These are phyloP conservation scores for Phoma herbarum DNA, from an alignment of 2,329 filamentous ascomycete species.

Conservation along the genomic window DNA sequence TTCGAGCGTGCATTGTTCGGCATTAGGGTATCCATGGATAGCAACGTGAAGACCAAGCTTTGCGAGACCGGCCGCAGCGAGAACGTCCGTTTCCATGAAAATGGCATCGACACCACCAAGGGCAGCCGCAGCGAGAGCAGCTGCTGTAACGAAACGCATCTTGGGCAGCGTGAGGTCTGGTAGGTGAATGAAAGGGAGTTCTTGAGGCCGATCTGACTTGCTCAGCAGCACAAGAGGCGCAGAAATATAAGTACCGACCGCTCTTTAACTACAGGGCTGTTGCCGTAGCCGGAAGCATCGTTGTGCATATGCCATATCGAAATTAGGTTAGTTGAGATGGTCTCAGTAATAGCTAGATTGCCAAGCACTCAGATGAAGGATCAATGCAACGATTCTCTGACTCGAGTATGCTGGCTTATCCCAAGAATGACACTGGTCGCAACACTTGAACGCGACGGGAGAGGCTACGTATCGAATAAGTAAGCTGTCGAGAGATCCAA, in stretches of 20 bases:
- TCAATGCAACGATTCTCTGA: not conserved
- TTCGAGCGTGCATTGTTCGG: conserved; percentile 46
- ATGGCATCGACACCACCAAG: not conserved
- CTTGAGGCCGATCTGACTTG: not conserved
- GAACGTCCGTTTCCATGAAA: conserved; percentile 40
- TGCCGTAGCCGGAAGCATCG: not conserved
- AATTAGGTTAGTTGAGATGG: not conserved
- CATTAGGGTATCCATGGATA: conserved; percentile 34
- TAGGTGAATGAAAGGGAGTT: not conserved
- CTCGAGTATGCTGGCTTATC: not conserved
- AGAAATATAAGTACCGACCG: not conserved
- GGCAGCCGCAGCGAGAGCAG: not conserved
- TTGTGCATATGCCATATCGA: not conserved
- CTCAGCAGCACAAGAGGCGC: not conserved
- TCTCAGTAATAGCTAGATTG: not conserved
- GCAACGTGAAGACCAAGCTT: conserved; percentile 45
- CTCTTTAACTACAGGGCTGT: not conserved
- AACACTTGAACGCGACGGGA: not conserved
- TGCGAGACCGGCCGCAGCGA: conserved; percentile 47
- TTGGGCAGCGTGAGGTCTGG: not conserved
- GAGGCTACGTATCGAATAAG: not conserved
- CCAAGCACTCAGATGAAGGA: not conserved
- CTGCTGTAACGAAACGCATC: not conserved
- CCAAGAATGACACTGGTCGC: not conserved
- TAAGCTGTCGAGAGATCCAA: not conserved